Evolutionary conservation across 352 stramenopile genomes (phyloP).

Genomic region (Peronospora tabacina): DNA sequence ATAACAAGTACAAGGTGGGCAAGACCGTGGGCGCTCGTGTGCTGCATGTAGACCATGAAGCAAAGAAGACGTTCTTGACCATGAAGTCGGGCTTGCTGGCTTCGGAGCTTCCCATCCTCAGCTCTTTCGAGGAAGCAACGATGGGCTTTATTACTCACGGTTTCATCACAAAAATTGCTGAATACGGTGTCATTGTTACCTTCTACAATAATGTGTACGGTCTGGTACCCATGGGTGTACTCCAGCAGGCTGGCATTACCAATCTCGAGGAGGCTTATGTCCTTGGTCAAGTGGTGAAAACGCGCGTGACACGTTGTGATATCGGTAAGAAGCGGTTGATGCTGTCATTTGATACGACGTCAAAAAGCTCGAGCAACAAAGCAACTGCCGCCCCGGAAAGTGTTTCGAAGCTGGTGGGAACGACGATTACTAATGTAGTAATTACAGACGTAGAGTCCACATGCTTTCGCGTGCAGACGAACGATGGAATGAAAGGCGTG

Average conservation of each 20-base stretch:
- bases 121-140: conserved; percentile 63
- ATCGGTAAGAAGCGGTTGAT: conserved; percentile 74
- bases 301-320: conserved; percentile 68
- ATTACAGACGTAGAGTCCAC: conserved; percentile 58
- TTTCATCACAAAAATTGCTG: conserved; percentile 92
- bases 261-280: conserved; percentile 83
- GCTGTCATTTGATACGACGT: conserved; percentile 73
- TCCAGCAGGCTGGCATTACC: conserved; percentile 76
- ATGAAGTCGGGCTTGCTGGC: conserved; percentile 82
- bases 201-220: conserved; percentile 96
- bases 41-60: conserved; percentile 73
- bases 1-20: conserved; percentile 70
- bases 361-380: conserved; percentile 12
- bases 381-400: conserved; percentile 18
- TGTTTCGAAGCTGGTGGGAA: conserved; percentile 37
- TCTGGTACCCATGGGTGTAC: conserved; percentile 77
- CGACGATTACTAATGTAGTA: conserved; percentile 51
- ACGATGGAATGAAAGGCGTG: conserved; percentile 60
- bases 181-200: conserved; percentile 89
- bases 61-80: conserved; percentile 90
- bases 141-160: conserved; percentile 74
- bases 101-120: conserved; percentile 71
- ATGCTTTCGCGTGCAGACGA: conserved; percentile 69
- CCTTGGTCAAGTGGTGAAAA: conserved; percentile 82
- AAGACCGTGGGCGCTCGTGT: conserved; percentile 76